Conservation (phyloP, 177 flowering plant species). For the Vitis hybrid region DNA sequence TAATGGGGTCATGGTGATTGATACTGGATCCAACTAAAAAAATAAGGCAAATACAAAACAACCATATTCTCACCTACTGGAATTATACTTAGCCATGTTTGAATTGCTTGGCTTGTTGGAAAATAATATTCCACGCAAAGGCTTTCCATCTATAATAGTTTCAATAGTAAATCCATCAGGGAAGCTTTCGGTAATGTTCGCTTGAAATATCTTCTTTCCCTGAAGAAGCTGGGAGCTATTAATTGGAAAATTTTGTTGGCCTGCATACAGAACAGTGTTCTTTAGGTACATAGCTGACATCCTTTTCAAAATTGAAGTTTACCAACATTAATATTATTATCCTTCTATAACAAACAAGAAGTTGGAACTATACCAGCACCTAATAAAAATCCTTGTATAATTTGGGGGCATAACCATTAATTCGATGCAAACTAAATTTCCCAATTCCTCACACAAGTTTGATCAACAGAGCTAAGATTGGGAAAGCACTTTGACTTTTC, state of each 20-base stretch:
- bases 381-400: not conserved
- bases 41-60: not conserved
- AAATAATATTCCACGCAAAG: constrained; percentile 82
- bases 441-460: not conserved
- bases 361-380: not conserved
- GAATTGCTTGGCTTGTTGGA: constrained; percentile 46
- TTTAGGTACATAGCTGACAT: constrained; percentile 10
- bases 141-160: constrained; percentile 83
- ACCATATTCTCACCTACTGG: constrained; percentile 45
- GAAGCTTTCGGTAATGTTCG: constrained; percentile 68
- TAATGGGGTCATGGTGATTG: not conserved
- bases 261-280: constrained; percentile 35
- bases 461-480: not conserved
- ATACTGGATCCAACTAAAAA: not conserved
- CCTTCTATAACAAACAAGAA: not conserved
- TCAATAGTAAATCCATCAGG: constrained; percentile 74
- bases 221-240: constrained; percentile 33
- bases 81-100: constrained; percentile 21
- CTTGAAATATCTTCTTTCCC: constrained; percentile 74
- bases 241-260: constrained; percentile 32
- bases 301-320: not conserved
- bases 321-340: not conserved
- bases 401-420: not conserved
- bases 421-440: not conserved
- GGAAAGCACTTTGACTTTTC: not conserved